Base-by-base conservation (phyloP, 805 yeast species). In the Metschnikowia orientalis region DNA sequence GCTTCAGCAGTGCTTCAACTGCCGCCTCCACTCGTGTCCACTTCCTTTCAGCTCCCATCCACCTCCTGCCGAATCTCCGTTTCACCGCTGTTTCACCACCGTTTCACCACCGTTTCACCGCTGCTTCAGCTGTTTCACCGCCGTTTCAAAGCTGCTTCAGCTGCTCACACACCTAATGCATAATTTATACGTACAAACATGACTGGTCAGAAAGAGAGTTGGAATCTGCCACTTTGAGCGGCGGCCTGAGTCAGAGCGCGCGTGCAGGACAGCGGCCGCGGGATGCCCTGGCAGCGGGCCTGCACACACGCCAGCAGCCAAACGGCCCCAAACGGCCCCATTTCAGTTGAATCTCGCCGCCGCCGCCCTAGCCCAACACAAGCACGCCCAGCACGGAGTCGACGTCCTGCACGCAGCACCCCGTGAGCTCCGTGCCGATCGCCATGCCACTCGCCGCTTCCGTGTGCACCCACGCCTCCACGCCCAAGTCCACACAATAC, bases 401-500 rank as follows among this genome's bases (percentile, higher is more conserved):
- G 12, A 72, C 51, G 35, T 59, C 56, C 11, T 70, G 35, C 10
- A 79, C 58, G 32, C 63, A 57, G 12, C 72, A 60, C 35, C 79
- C 71, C 5, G 63, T 50, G 3, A 74, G 46, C 13, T 58, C 54
- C 36, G 71, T 71, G 3, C 82, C 82, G 12, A 64, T 49, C 10
- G 51, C 39, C 4, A 54, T 51, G 11, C 49, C 48, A 6, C 35
- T 25, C 9, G 42, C 38, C 8, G 27, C 11, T 42, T 51, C 26
- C 44, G 43, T 35, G 37, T 42, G 23, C 8, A 74, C 50, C n/a
- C 70, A 72, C 13, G 75, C 72, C 34, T 66, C 73, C 8, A 70
- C 44, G 14, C 63, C 71, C 19, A 71, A 50, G 18, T 73, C 75
- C 32, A 52, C 42, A 40, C 81, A 75, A 46, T 59, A 73, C 0